A percentile compares a stretch with the other conserved stretches of the same genome.
These are phyloP conservation scores for Neonectria neomacrospora DNA, from an alignment of 2,329 filamentous ascomycete species.

Conservation along the genomic window DNA sequence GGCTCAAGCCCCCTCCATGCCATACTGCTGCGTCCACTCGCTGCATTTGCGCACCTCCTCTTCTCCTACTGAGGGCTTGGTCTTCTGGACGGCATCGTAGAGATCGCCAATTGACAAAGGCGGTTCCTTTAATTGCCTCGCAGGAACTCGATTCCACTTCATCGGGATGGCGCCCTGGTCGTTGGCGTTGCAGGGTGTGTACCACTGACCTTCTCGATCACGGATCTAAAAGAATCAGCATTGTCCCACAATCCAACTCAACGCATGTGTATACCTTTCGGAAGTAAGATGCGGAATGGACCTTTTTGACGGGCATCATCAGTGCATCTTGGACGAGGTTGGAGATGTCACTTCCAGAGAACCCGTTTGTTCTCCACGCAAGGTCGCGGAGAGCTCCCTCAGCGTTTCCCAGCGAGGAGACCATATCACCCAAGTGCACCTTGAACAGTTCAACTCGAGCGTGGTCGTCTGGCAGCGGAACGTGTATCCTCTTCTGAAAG, in stretches of 20 bases:
- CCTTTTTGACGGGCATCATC: conserved; percentile 25
- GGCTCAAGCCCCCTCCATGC: conserved; percentile 22
- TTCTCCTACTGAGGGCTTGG: conserved; percentile 16
- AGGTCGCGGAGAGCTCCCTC: conserved; percentile 4
- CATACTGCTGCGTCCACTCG: conserved; percentile 24
- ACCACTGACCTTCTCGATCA: conserved; percentile 25
- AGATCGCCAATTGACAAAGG: conserved; percentile 14
- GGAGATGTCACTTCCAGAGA: conserved; percentile 24
- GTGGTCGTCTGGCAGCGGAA: conserved; percentile 20
- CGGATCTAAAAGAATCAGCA: conserved; percentile 6
- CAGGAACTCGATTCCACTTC: conserved; percentile 28
- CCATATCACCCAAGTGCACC: conserved; percentile 21
- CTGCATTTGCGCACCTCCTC: conserved; percentile 23
- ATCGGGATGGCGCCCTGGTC: conserved; percentile 6
- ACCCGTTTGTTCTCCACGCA: conserved; percentile 11
- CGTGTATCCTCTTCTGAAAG: conserved; percentile 27
- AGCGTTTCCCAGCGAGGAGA: neutral
- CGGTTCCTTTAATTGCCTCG: conserved; percentile 22
- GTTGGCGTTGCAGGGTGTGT: conserved; percentile 20
- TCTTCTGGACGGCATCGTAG: conserved; percentile 1
- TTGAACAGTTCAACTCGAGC: conserved; percentile 23
- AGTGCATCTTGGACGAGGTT: conserved; percentile 25
- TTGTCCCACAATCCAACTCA: neutral
- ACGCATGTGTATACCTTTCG: conserved; percentile 9
- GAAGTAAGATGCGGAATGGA: conserved; percentile 23